Percentiles rank a stretch among this genome's conserved stretches.
Conservation (phyloP, 352 stramenopile genomes). For the Hyaloperonospora brassicae region DNA sequence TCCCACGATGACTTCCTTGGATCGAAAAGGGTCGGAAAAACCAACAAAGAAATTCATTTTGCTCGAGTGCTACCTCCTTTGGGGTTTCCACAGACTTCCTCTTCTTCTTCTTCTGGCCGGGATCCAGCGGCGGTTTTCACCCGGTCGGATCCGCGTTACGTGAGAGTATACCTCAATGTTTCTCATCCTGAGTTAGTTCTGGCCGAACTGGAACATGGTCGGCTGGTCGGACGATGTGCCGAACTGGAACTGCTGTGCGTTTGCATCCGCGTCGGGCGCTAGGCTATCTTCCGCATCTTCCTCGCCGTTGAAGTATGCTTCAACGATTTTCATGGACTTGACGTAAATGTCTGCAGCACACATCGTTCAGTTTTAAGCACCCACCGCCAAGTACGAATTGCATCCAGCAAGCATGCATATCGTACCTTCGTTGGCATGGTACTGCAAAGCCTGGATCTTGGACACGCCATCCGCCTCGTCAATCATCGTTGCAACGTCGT, state of each 20-base stretch:
- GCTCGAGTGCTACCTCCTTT: conserved; percentile 20
- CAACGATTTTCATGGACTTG: conserved; percentile 95
- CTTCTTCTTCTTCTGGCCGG: too few species aligned
- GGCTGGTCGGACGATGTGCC: conserved; percentile 51
- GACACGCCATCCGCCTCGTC: conserved; percentile 94
- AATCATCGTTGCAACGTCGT: conserved; percentile 93
- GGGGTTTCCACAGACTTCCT: conserved; percentile 19
- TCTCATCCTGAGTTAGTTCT: conserved; percentile 38
- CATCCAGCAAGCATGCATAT: conserved; percentile 7
- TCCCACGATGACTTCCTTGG: too few species aligned
- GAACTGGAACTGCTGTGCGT: conserved; percentile 77
- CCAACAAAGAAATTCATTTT: conserved; percentile 33
- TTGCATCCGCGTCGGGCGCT: conserved; percentile 58
- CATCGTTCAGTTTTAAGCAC: conserved; percentile 18
- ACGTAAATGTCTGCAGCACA: conserved; percentile 71
- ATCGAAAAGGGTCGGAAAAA: too few species aligned
- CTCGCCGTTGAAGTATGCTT: conserved; percentile 97
- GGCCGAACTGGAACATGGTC: conserved; percentile 79
- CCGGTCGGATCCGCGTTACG: conserved; percentile 12
- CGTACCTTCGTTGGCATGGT: conserved; percentile 95
- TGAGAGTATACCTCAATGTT: conserved; percentile 21
- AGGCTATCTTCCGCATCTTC: conserved; percentile 92
- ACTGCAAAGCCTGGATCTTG: conserved; percentile 97
- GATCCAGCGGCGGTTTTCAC: conserved; percentile 13
- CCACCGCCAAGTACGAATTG: conserved; percentile 2